Percentiles rank a stretch among this genome's conserved stretches.
These are phyloP conservation scores for Cenococcum geophilum DNA, from an alignment of 495 filamentous ascomycete species.

Conservation along the genomic window DNA sequence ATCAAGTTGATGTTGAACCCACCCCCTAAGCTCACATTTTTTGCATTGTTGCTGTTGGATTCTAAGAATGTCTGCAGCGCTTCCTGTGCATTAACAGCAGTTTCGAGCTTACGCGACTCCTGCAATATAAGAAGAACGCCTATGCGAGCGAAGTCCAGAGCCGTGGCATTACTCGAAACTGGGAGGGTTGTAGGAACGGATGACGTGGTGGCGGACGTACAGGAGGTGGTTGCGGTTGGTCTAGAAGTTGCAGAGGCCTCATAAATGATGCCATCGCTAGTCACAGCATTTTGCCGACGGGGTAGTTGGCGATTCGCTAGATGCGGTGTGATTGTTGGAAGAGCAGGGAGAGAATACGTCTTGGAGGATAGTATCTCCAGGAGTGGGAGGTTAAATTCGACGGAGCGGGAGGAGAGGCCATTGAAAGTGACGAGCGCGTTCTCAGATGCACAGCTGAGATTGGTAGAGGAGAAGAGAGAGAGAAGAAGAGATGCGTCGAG, in stretches of 20 bases:
- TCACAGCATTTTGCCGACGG: slow-evolving; percentile 4
- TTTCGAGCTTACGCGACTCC: slow-evolving; percentile 42
- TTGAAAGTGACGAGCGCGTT: slow-evolving; percentile 83
- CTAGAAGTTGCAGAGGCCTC: slow-evolving; percentile 20
- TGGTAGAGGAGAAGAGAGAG: slow-evolving; percentile 64
- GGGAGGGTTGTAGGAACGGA: slow-evolving; percentile 34
- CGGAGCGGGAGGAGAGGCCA: slow-evolving; percentile 41
- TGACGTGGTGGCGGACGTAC: neutral
- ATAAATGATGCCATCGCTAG: slow-evolving; percentile 31
- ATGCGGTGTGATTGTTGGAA: slow-evolving; percentile 7
- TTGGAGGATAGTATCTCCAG: neutral
- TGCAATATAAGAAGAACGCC: slow-evolving; percentile 59
- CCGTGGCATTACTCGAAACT: slow-evolving; percentile 39
- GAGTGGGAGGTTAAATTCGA: slow-evolving; percentile 17
- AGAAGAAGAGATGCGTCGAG: slow-evolving; percentile 62
- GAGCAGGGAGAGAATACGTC: neutral
- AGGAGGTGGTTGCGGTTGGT: slow-evolving; percentile 2
- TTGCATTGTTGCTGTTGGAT: neutral
- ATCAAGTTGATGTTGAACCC: neutral
- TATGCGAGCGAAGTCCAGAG: slow-evolving; percentile 61
- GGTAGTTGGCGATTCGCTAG: neutral
- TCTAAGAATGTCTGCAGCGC: slow-evolving; percentile 50
- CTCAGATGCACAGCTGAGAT: slow-evolving; percentile 70
- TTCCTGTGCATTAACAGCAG: slow-evolving; percentile 53
- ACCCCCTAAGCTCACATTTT: neutral